Evolutionary conservation across 805 yeast species (phyloP).

Genomic region (Wilhelminamyces savonicus): DNA sequence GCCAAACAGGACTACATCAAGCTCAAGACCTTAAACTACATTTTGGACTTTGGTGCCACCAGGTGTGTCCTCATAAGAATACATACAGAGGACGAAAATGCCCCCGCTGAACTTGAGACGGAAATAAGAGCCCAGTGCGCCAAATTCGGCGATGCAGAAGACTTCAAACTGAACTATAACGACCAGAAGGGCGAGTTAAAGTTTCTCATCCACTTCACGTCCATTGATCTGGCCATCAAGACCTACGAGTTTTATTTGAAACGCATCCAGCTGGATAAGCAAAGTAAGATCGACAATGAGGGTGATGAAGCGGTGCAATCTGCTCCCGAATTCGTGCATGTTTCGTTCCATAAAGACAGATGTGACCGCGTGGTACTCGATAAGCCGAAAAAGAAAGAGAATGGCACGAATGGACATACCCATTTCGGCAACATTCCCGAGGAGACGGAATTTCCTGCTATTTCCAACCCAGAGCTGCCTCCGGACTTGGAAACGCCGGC

Average conservation of each 20-base stretch:
- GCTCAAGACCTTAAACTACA: constrained; percentile 34
- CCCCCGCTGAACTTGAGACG: constrained; percentile 12
- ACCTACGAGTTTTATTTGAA: constrained; percentile 29
- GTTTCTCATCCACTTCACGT: constrained; percentile 32
- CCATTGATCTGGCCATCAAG: constrained; percentile 41
- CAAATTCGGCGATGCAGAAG: constrained; percentile 38
- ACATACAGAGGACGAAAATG: constrained; percentile 2
- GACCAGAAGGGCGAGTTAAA: constrained; percentile 4
- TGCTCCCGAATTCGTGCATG: constrained; percentile 12
- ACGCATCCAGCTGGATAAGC: constrained; percentile 15
- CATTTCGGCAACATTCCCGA: neutral
- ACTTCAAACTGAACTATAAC: constrained; percentile 15
- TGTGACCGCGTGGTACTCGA: constrained; percentile 26
- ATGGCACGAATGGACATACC: neutral
- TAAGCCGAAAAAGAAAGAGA: constrained; percentile 1
- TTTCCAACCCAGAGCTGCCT: too few relatives aligned
- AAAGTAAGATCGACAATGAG: constrained; percentile 9
- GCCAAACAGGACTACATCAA: constrained; percentile 28
- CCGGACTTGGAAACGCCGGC: too few relatives aligned
- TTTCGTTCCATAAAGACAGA: constrained; percentile 28
- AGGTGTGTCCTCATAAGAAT: constrained; percentile 20
- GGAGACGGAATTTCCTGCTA: neutral
- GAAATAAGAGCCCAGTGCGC: constrained; percentile 24
- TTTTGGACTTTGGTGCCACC: constrained; percentile 33
- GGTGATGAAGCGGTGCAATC: constrained; percentile 7